These are phyloP conservation scores for Aurinia saxatilis DNA, from an alignment of 345 rosid genomes.

Conservation along the genomic window DNA sequence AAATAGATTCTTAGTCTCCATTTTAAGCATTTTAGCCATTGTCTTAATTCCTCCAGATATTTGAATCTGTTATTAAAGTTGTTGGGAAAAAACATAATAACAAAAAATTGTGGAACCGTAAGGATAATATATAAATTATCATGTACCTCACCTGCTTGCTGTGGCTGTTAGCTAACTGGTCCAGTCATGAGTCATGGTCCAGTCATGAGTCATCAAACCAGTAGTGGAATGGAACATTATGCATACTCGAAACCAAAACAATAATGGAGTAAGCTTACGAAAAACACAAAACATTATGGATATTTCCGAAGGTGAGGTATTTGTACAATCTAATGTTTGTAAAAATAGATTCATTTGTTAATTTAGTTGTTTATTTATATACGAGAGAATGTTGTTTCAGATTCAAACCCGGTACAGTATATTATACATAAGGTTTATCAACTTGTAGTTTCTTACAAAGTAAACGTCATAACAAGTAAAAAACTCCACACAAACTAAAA, in stretches of 20 bases:
- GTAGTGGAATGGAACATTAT: neutral
- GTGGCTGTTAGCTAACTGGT: neutral
- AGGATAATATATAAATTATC: neutral
- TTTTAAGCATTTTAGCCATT: no score
- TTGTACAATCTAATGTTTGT: neutral
- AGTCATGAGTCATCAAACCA: neutral
- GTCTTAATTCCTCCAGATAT: no score
- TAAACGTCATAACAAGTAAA: neutral
- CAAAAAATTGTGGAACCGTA: neutral
- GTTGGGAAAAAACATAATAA: neutral
- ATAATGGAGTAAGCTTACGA: no score
- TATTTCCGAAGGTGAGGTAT: neutral
- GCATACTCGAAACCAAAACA: neutral
- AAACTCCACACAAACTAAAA: neutral
- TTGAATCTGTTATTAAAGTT: no score
- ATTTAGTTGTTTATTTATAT: neutral
- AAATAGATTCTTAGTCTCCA: no score
- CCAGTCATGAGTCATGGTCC: neutral
- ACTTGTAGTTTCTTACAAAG: neutral
- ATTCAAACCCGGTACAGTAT: neutral
- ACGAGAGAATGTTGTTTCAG: neutral
- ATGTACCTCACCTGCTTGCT: conserved; percentile 4
- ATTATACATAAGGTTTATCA: neutral
- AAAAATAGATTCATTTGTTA: neutral
- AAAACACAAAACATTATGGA: no score